Percentiles rank a stretch among this genome's conserved stretches.
phyloP scores from a whole-genome alignment of 352 stramenopile species.

The Globisporangium paddicum region DNA sequence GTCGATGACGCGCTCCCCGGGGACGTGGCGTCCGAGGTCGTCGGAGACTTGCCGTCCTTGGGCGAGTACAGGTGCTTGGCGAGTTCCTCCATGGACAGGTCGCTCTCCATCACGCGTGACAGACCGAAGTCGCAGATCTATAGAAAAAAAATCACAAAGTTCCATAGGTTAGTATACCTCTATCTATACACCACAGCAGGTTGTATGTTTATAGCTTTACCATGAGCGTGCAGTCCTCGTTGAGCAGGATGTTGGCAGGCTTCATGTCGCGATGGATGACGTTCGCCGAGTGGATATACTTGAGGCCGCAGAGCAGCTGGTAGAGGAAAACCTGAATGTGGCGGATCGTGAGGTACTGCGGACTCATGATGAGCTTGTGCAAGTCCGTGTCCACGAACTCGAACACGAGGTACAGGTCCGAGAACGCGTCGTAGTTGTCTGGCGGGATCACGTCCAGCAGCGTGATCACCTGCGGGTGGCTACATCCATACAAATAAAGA shows the following conservation, averaged over 20 bases:
- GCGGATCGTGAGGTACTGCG: conserved; percentile 91
- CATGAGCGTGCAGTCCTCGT: conserved; percentile 85
- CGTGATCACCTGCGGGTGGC: conserved; percentile 79
- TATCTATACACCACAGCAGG: too few relatives aligned
- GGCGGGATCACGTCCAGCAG: conserved; percentile 80
- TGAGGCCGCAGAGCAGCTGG: conserved; percentile 92
- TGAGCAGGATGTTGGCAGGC: conserved; percentile 86
- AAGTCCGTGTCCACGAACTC: conserved; percentile 93
- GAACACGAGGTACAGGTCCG: conserved; percentile 91
- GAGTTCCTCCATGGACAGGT: conserved; percentile 73
- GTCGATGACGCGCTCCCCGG: conserved; percentile 64
- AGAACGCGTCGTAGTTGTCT: conserved; percentile 80
- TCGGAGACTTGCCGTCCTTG: conserved; percentile 75
- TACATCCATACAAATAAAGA: conserved; percentile 13
- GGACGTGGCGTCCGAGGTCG: conserved; percentile 61
- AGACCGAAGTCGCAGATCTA: conserved; percentile 84
- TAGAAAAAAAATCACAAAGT: neutral
- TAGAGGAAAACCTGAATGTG: conserved; percentile 98
- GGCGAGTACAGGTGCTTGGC: conserved; percentile 76
- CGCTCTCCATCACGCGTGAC: conserved; percentile 74
- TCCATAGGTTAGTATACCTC: too few relatives aligned
- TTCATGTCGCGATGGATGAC: conserved; percentile 90
- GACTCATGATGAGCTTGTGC: conserved; percentile 92
- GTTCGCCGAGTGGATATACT: conserved; percentile 94
- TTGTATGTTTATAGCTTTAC: conserved; percentile 17